Percentiles rank a stretch among this genome's conserved stretches.
phyloP scores from a whole-genome alignment of 768 basidiomycete genomes.

The Leccinellum rugosiceps region DNA sequence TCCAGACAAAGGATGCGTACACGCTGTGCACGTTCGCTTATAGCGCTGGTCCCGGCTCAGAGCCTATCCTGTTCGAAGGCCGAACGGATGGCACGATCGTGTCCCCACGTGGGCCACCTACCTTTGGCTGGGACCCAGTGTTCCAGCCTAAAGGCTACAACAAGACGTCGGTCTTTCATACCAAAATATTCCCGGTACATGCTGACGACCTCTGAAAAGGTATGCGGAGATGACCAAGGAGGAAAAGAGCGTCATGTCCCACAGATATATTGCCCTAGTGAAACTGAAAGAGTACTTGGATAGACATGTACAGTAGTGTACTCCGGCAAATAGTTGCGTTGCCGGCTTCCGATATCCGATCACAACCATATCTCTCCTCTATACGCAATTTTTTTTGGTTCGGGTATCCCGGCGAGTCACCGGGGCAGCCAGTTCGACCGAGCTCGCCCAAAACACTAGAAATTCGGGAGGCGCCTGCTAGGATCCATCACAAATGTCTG shows the following conservation, averaged over 20 bases:
- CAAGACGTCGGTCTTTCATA: conserved; percentile 57
- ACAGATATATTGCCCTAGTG: conserved; percentile 61
- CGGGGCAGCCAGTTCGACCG: background rate
- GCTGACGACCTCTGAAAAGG: conserved; percentile 26
- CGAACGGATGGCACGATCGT: conserved; percentile 89
- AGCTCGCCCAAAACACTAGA: background rate
- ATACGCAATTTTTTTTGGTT: background rate
- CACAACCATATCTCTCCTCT: background rate
- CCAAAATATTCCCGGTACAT: background rate
- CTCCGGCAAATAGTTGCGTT: conserved; percentile 9
- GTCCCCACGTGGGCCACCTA: conserved; percentile 67
- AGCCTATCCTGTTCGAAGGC: conserved; percentile 84
- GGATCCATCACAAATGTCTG: conserved; percentile 15
- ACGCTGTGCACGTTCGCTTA: conserved; percentile 98
- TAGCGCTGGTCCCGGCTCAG: conserved; percentile 73
- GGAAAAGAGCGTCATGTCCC: conserved; percentile 64
- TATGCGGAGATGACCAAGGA: conserved; percentile 67
- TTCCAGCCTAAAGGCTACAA: conserved; percentile 77
- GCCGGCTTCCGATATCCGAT: conserved; percentile 20
- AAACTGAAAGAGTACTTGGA: conserved; percentile 43
- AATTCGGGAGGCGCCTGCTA: background rate
- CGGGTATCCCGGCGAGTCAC: background rate
- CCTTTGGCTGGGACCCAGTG: conserved; percentile 90
- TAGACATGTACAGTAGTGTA: background rate
- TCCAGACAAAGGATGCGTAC: conserved; percentile 74